These are phyloP conservation scores for Yamadazyma atmosphaerica DNA, from an alignment of 1,139 yeast genomes.

Conservation along the genomic window DNA sequence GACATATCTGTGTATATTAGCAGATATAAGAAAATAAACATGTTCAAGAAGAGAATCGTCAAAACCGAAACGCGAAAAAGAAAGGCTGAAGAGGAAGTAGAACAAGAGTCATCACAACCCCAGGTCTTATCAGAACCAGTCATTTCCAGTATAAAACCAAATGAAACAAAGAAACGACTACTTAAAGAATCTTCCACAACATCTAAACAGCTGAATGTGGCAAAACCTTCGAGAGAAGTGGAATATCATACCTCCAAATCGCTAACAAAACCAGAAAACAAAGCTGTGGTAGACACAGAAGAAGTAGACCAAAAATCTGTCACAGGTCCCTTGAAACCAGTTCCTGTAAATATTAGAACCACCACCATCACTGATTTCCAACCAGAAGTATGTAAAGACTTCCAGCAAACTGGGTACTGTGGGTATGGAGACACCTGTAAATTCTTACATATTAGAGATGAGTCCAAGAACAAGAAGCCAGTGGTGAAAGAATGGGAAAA, in stretches of 20 bases:
- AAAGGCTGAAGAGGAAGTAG: slow-evolving; percentile 14
- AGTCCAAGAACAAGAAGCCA: slow-evolving; percentile 74
- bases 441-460: slow-evolving; percentile 87
- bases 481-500: slow-evolving; percentile 73
- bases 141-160: too few relatives aligned
- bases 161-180: background rate
- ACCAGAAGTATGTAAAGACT: slow-evolving; percentile 95
- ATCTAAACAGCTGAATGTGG: too few relatives aligned
- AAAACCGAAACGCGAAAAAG: slow-evolving; percentile 24
- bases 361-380: slow-evolving; percentile 86
- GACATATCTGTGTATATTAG: too few relatives aligned
- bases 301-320: background rate
- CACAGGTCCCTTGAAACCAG: slow-evolving; percentile 21
- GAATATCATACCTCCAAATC: background rate
- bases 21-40: too few relatives aligned
- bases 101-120: slow-evolving; percentile 1
- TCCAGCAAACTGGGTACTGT: slow-evolving; percentile 87
- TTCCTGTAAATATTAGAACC: slow-evolving; percentile 59
- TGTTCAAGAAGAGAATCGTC: slow-evolving; percentile 37
- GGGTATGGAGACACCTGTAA: slow-evolving; percentile 99
- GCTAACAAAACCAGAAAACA: slow-evolving; percentile 2
- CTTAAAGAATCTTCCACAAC: too few relatives aligned
- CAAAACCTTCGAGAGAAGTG: slow-evolving; percentile 4
- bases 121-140: too few relatives aligned
- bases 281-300: slow-evolving; percentile 10